Percentiles rank a stretch among this genome's conserved stretches.
phyloP scores from a whole-genome alignment of 2,329 filamentous ascomycete genomes.

The Colletotrichum acutatum region DNA sequence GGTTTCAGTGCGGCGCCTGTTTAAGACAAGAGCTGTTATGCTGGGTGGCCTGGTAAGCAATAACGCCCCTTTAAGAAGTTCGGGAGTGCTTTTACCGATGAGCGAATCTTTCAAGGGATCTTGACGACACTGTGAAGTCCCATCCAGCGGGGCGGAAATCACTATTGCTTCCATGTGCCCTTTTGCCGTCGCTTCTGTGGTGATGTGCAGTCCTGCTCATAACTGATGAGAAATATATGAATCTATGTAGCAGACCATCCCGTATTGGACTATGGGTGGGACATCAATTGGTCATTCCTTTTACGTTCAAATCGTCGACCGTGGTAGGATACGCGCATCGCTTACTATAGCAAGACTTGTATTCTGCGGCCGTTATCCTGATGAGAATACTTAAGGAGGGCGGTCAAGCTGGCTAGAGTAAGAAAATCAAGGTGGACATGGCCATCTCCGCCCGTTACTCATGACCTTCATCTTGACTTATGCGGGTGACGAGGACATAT shows the following conservation, averaged over 20 bases:
- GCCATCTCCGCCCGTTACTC: background rate
- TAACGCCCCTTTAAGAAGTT: background rate
- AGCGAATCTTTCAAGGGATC: too few species aligned
- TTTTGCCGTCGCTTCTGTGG: too few species aligned
- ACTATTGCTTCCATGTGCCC: too few species aligned
- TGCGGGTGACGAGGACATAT: too few species aligned
- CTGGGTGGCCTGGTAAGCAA: background rate
- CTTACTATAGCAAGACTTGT: background rate
- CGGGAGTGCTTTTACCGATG: too few species aligned
- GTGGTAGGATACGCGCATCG: background rate
- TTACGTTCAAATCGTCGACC: background rate
- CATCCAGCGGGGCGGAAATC: too few species aligned
- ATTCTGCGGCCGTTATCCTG: background rate
- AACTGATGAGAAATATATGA: too few species aligned
- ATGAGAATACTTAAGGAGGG: background rate
- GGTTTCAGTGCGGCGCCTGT: background rate
- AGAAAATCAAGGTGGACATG: background rate
- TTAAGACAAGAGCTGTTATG: background rate
- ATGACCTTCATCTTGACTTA: fast-evolving
- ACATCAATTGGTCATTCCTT: background rate
- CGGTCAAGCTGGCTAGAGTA: background rate
- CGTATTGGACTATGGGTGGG: background rate
- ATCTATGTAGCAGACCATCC: background rate
- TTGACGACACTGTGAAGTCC: fast-evolving
- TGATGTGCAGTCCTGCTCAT: too few species aligned